Evolutionary conservation across 1,139 yeast species (phyloP).

Genomic region (Taphrina communis): DNA sequence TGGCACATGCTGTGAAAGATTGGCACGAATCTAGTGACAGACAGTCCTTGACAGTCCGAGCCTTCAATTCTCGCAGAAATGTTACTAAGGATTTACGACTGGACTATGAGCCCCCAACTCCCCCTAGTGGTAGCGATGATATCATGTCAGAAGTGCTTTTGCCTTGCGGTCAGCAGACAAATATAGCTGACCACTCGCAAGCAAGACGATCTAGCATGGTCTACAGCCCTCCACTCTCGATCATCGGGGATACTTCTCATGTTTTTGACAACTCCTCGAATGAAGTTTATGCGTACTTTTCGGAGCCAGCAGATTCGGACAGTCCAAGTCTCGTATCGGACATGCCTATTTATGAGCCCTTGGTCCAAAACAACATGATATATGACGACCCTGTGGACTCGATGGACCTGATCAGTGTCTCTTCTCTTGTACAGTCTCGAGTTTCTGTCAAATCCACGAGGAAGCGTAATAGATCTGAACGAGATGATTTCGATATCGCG

Average conservation of each 20-base stretch:
- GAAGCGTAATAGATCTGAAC: conserved; percentile 28
- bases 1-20: conserved; percentile 39
- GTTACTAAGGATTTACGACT: not conserved
- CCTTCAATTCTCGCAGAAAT: not conserved
- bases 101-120: conserved; percentile 32
- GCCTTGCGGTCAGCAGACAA: not conserved
- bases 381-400: conserved; percentile 20
- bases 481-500: conserved; percentile 10
- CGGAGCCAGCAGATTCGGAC: conserved; percentile 3
- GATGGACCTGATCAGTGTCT: conserved; percentile 31
- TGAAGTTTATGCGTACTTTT: conserved; percentile 32
- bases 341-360: conserved; percentile 42
- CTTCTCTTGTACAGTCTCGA: conserved; percentile 33
- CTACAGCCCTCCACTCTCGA: conserved; percentile 32
- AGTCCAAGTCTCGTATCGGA: conserved; percentile 37
- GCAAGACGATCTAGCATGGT: conserved; percentile 7
- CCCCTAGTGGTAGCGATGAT: conserved; percentile 30
- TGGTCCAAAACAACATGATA: conserved; percentile 29
- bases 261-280: conserved; percentile 36
- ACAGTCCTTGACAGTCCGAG: conserved; percentile 9
- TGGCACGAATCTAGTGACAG: conserved; percentile 42
- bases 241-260: conserved; percentile 23
- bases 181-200: not conserved
- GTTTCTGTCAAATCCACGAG: conserved; percentile 3
- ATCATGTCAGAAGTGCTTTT: conserved; percentile 7